Percentiles rank a stretch among this genome's conserved stretches.
Evolutionary conservation across 495 filamentous ascomycete genomes (phyloP).

Genomic region (Aspergillus taichungensis): DNA sequence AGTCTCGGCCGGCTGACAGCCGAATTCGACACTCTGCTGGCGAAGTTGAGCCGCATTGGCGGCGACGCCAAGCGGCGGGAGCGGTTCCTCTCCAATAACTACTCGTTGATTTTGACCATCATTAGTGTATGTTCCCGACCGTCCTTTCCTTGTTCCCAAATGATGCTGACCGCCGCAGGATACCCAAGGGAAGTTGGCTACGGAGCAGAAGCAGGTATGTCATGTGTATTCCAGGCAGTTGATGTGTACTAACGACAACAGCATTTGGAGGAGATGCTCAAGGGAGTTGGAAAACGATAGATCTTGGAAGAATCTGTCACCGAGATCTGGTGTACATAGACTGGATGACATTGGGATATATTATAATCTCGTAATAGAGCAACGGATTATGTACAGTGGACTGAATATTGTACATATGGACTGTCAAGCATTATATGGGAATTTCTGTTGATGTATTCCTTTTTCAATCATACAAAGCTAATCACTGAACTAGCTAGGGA

Average conservation of each 20-base stretch:
- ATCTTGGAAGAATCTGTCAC: background rate
- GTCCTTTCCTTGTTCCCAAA: background rate
- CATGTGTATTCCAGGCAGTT: background rate
- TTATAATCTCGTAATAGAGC: too few relatives aligned
- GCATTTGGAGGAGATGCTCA: slow-evolving; percentile 41
- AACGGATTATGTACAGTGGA: too few relatives aligned
- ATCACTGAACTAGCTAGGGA: too few relatives aligned
- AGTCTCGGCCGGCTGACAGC: slow-evolving; percentile 65
- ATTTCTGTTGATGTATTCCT: too few relatives aligned
- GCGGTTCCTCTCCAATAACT: slow-evolving; percentile 90
- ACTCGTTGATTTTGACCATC: slow-evolving; percentile 83
- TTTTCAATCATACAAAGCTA: too few relatives aligned
- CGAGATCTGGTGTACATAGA: slow-evolving; percentile 1
- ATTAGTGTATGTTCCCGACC: slow-evolving; percentile 48
- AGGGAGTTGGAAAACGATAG: slow-evolving; percentile 30
- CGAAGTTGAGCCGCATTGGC: slow-evolving; percentile 56
- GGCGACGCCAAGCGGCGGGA: slow-evolving; percentile 71
- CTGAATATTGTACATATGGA: too few relatives aligned
- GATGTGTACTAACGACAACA: slow-evolving; percentile 9
- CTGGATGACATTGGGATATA: too few relatives aligned
- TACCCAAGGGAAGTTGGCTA: slow-evolving; percentile 67
- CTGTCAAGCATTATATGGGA: too few relatives aligned
- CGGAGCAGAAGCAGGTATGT: slow-evolving; percentile 54
- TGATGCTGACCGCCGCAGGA: slow-evolving; percentile 41
- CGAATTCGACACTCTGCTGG: slow-evolving; percentile 72